These are phyloP conservation scores for Fusarium stilboides DNA, from an alignment of 2,329 filamentous ascomycete species.

Conservation along the genomic window DNA sequence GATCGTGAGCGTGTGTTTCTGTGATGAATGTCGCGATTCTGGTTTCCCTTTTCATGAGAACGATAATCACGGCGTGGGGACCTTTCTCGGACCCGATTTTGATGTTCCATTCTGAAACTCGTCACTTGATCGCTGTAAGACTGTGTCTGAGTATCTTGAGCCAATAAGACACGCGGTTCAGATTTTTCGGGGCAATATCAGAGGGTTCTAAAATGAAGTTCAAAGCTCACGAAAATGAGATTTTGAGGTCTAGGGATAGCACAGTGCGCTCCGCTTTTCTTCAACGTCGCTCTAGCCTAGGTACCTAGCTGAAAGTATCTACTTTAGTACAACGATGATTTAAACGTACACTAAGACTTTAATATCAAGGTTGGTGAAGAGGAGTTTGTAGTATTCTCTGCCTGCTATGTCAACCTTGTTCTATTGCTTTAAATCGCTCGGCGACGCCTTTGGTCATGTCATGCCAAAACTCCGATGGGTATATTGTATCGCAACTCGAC, in stretches of 20 bases:
- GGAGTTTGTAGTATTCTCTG: slow-evolving; percentile 16
- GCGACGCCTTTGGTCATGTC: slow-evolving; percentile 6
- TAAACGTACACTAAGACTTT: not conserved
- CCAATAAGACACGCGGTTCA: not conserved
- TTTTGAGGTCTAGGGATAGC: slow-evolving; percentile 40
- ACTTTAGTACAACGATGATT: not conserved
- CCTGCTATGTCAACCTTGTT: not conserved
- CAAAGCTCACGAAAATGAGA: slow-evolving; percentile 30
- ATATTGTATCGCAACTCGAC: slow-evolving; percentile 32
- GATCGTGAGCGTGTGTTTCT: slow-evolving; percentile 44
- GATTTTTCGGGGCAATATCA: not conserved
- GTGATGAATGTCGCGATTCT: slow-evolving; percentile 31
- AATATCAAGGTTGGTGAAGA: not conserved
- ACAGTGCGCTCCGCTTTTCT: slow-evolving; percentile 49
- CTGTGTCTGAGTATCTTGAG: not conserved
- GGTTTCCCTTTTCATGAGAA: slow-evolving; percentile 38
- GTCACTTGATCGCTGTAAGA: not conserved
- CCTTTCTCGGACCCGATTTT: slow-evolving; percentile 34
- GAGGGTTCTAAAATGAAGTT: slow-evolving; percentile 20
- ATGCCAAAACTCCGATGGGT: slow-evolving; percentile 34
- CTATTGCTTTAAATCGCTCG: slow-evolving; percentile 6
- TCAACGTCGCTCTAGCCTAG: slow-evolving; percentile 6
- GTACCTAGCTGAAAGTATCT: not conserved
- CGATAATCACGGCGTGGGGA: slow-evolving; percentile 44
- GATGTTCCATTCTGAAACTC: slow-evolving; percentile 35